A percentile compares a stretch with the other conserved stretches of the same genome.
phyloP scores from a whole-genome alignment of 2,329 filamentous ascomycete species.

The Gliomastix tumulicola region DNA sequence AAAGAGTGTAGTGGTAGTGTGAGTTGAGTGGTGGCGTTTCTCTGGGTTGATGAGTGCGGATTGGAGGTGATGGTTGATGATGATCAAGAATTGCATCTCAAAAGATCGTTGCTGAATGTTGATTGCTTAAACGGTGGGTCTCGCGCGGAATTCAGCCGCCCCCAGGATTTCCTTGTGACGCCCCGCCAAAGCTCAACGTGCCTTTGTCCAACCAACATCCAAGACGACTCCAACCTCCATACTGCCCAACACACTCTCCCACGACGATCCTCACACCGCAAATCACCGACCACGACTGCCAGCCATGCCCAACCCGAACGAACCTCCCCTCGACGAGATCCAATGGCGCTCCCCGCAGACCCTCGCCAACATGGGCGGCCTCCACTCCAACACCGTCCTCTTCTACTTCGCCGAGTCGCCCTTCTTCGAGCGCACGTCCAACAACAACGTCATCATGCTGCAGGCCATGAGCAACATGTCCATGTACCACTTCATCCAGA shows the following conservation, averaged over 20 bases:
- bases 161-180: constrained; percentile 9
- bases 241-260: neutral
- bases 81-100: no score
- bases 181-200: constrained; percentile 8
- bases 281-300: no score
- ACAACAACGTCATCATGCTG: constrained; percentile 56
- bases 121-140: neutral
- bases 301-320: constrained; percentile 38
- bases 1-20: no score
- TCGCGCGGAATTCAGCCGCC: constrained; percentile 9
- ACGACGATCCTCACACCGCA: no score
- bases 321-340: constrained; percentile 57
- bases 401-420: constrained; percentile 63
- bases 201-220: neutral
- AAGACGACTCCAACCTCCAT: constrained; percentile 1
- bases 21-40: no score
- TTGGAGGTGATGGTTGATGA: no score
- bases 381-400: constrained; percentile 59
- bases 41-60: no score
- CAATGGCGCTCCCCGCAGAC: constrained; percentile 53
- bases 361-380: constrained; percentile 44
- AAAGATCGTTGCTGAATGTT: no score
- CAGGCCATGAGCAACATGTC: constrained; percentile 56
- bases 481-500: constrained; percentile 51
- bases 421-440: constrained; percentile 62